A percentile compares a stretch with the other conserved stretches of the same genome.
Conservation (phyloP, 441 rosid genomes). For the Lepidium campestre region DNA sequence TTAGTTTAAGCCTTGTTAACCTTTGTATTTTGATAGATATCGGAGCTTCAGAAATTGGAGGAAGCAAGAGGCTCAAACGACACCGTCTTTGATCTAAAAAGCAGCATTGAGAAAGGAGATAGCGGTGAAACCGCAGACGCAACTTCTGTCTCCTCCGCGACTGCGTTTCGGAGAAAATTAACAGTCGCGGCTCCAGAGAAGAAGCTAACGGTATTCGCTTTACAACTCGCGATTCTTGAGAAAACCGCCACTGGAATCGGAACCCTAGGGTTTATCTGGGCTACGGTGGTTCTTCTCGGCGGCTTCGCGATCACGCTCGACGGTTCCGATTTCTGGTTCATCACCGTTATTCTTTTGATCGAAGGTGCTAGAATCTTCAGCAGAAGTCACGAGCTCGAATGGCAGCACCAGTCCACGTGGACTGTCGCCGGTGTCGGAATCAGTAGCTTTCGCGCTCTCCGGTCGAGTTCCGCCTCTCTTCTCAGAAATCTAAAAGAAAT, state of each 20-base stretch:
- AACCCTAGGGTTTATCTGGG: slow-evolving; percentile 95
- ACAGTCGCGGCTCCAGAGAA: slow-evolving; percentile 60
- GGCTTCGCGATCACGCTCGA: slow-evolving; percentile 89
- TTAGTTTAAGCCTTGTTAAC: too few relatives aligned
- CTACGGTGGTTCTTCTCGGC: slow-evolving; percentile 90
- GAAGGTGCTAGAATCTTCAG: slow-evolving; percentile 90
- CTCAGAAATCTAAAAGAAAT: slow-evolving; percentile 26
- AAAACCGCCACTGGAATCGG: slow-evolving; percentile 86
- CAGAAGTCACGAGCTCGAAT: slow-evolving; percentile 88
- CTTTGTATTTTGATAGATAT: slow-evolving; percentile 18
- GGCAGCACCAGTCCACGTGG: slow-evolving; percentile 97
- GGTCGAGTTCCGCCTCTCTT: slow-evolving; percentile 37
- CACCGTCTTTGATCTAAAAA: slow-evolving; percentile 53
- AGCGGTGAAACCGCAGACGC: slow-evolving; percentile 41
- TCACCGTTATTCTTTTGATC: slow-evolving; percentile 71
- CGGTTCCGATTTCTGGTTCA: slow-evolving; percentile 77
- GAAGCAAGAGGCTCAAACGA: slow-evolving; percentile 42
- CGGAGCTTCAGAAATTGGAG: slow-evolving; percentile 41
- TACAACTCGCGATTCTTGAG: slow-evolving; percentile 77
- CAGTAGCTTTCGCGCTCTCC: slow-evolving; percentile 64
- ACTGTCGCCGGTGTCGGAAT: slow-evolving; percentile 69
- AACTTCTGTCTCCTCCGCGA: slow-evolving; percentile 28
- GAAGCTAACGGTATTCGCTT: slow-evolving; percentile 86
- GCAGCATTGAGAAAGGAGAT: slow-evolving; percentile 42
- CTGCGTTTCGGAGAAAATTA: slow-evolving; percentile 6